Conservation (phyloP, 192 early-diverging fungal species). For the Coemansia sp. region DNA sequence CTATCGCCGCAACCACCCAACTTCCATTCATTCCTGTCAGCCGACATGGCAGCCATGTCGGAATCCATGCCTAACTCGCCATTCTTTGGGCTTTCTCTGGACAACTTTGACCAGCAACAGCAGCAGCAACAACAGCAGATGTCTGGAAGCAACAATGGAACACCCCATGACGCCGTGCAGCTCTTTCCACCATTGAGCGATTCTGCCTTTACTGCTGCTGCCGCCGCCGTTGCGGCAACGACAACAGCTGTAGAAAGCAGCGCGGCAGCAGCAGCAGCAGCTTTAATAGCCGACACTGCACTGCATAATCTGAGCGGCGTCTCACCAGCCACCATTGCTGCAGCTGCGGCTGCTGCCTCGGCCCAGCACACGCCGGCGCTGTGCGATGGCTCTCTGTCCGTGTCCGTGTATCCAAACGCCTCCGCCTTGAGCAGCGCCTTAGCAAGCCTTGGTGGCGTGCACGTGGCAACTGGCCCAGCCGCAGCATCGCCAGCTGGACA, state of each 20-base stretch:
- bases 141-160: constrained; percentile 8
- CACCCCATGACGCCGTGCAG: constrained; percentile 27
- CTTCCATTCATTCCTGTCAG: constrained; percentile 16
- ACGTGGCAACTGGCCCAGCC: not conserved
- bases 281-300: not conserved
- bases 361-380: not conserved
- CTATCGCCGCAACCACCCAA: constrained; percentile 35
- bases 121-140: constrained; percentile 13
- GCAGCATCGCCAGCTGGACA: not conserved
- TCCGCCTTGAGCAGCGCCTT: constrained; percentile 1
- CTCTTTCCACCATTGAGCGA: constrained; percentile 43
- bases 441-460: constrained; percentile 2
- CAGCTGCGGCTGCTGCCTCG: constrained; percentile 7
- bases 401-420: constrained; percentile 10
- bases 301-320: constrained; percentile 12
- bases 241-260: not conserved
- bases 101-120: constrained; percentile 8
- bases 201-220: constrained; percentile 15
- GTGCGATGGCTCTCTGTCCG: constrained; percentile 1
- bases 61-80: constrained; percentile 49
- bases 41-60: constrained; percentile 32
- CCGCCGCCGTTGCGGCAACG: not conserved
- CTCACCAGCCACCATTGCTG: constrained; percentile 7
- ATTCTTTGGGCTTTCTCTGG: constrained; percentile 26
- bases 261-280: not conserved